Percentiles rank a stretch among this genome's conserved stretches.
phyloP scores from a whole-genome alignment of 257 asterid species.

The Echites panduratus region DNA sequence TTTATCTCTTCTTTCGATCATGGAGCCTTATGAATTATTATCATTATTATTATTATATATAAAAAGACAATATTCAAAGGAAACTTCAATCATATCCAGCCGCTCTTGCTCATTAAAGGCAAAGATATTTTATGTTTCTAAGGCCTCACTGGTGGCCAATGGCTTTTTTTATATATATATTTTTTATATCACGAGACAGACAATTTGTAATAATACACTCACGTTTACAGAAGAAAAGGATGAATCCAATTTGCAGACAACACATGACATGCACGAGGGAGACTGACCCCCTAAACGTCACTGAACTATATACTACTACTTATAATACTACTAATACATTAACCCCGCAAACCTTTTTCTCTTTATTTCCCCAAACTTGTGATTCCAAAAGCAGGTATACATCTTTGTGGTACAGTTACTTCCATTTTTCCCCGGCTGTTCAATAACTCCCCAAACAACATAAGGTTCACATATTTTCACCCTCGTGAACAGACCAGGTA shows the following conservation, averaged over 20 bases:
- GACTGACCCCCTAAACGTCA: neutral
- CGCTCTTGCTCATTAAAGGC: neutral
- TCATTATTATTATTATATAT: no score
- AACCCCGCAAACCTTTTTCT: neutral
- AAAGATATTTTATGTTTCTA: neutral
- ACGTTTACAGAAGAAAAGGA: neutral
- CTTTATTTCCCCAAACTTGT: conserved; percentile 17
- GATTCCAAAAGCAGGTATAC: conserved; percentile 4
- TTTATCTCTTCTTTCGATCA: no score
- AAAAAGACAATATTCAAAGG: no score
- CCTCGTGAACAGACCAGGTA: neutral
- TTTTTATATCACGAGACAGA: neutral
- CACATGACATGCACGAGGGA: neutral
- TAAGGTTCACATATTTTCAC: neutral
- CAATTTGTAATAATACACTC: neutral
- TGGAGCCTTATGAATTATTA: no score
- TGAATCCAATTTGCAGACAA: neutral
- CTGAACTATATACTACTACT: neutral
- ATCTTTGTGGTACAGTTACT: neutral
- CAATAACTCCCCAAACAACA: neutral
- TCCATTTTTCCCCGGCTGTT: neutral
- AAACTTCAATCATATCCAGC: neutral
- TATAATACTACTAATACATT: neutral
- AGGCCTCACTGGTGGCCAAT: neutral
- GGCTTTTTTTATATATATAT: no score